Percentiles rank a stretch among this genome's conserved stretches.
phyloP scores from a whole-genome alignment of 306 rosid species.

The Ceratonia siliqua region DNA sequence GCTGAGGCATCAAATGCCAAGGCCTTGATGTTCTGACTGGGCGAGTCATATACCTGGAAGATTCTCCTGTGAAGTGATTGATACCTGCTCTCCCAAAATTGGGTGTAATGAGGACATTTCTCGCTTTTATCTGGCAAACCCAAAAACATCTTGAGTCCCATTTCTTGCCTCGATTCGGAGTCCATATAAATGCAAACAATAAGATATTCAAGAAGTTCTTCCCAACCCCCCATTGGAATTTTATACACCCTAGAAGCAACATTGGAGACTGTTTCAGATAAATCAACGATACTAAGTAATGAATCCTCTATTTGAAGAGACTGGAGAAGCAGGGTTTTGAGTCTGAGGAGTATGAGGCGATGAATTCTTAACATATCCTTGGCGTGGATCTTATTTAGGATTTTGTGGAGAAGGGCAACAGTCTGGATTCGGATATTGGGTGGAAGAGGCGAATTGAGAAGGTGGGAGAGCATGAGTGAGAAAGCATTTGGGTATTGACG shows the following conservation, averaged over 20 bases:
- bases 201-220: constrained; percentile 21
- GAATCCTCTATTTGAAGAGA: not conserved
- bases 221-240: not conserved
- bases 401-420: not conserved
- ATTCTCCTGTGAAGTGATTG: not conserved
- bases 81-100: not conserved
- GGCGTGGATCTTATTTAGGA: not conserved
- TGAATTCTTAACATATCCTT: not conserved
- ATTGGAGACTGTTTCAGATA: not conserved
- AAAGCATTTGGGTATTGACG: constrained; percentile 21
- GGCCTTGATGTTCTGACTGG: not conserved
- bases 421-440: not conserved
- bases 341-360: not conserved
- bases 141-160: constrained; percentile 22
- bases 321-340: constrained; percentile 6
- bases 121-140: not conserved
- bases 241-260: not conserved
- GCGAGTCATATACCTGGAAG: not conserved
- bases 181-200: not conserved
- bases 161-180: not conserved
- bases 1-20: not conserved
- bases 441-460: not conserved
- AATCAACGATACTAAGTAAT: not conserved
- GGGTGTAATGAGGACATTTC: not conserved
- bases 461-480: constrained; percentile 17